Percentiles rank a stretch among this genome's conserved stretches.
Conservation (phyloP, 2,329 filamentous ascomycete species). For the Ophiostoma piceae region DNA sequence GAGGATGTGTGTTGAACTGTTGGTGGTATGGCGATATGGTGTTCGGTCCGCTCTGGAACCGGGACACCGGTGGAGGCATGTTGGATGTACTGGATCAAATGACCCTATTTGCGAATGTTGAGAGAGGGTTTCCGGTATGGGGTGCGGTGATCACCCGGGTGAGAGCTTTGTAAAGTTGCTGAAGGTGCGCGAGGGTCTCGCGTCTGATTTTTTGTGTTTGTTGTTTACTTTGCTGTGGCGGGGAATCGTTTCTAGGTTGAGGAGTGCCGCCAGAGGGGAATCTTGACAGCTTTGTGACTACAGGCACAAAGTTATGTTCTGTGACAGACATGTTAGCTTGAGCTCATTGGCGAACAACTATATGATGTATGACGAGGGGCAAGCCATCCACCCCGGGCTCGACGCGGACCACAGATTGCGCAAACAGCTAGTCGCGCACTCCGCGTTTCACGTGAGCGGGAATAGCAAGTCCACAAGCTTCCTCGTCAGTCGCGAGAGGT, state of each 20-base stretch:
- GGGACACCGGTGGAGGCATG: slow-evolving; percentile 40
- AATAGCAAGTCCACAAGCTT: background rate
- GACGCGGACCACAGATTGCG: background rate
- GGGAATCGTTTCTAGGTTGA: background rate
- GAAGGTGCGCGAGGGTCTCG: background rate
- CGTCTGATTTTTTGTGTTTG: background rate
- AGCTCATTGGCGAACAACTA: background rate
- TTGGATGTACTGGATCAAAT: slow-evolving; percentile 13
- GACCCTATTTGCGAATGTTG: background rate
- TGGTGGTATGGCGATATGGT: slow-evolving; percentile 45
- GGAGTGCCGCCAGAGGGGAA: background rate
- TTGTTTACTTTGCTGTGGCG: background rate
- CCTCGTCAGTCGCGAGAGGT: background rate
- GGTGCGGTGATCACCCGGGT: background rate
- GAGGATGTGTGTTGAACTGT: slow-evolving; percentile 51
- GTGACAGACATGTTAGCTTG: background rate
- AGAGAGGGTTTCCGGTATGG: background rate
- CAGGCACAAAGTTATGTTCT: background rate
- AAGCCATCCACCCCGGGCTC: slow-evolving; percentile 1
- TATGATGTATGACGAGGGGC: slow-evolving; percentile 5
- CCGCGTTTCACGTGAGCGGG: background rate
- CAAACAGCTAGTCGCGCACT: background rate
- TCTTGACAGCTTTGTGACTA: background rate
- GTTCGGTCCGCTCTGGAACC: slow-evolving; percentile 46
- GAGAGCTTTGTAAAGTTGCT: background rate